Conservation (phyloP, 805 yeast genomes). For the Dipodascus albidus region DNA sequence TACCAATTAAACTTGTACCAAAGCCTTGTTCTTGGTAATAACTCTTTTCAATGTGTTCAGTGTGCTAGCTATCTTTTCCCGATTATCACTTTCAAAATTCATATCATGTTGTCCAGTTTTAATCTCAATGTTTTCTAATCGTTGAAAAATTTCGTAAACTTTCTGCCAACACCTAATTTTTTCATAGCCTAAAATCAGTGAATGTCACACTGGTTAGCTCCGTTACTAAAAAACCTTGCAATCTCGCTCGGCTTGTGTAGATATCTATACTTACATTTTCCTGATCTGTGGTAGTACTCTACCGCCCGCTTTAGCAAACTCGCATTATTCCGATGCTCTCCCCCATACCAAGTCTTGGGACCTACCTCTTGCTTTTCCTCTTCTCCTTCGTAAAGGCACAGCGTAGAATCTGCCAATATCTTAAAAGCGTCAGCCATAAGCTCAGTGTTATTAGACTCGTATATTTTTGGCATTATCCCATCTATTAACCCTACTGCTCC, state of each 20-base stretch:
- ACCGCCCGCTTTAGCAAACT: background rate
- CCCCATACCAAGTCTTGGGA: background rate
- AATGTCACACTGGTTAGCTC: background rate
- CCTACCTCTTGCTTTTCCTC: background rate
- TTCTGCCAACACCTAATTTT: background rate
- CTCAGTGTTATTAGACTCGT: slow-evolving; percentile 31
- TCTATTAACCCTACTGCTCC: slow-evolving; percentile 35
- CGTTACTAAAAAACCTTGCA: too few relatives aligned
- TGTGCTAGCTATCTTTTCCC: background rate
- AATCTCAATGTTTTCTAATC: background rate
- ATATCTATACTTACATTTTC: background rate
- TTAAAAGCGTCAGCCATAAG: slow-evolving; percentile 31
- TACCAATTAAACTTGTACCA: background rate
- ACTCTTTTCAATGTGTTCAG: background rate
- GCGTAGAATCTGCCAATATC: slow-evolving; percentile 22
- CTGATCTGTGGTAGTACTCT: background rate
- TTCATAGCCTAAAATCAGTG: background rate
- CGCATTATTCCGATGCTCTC: background rate
- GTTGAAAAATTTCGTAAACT: background rate
- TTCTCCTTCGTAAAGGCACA: slow-evolving; percentile 9
- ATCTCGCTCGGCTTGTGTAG: too few relatives aligned
- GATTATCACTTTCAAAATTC: background rate
- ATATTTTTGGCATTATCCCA: slow-evolving; percentile 34
- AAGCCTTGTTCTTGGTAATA: background rate
- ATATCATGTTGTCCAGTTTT: too few relatives aligned